Evolutionary conservation across 305 asterid genomes (phyloP), one percentile per base, ranked within the genome.

Genomic region (Fraxinus albicans): DNA sequence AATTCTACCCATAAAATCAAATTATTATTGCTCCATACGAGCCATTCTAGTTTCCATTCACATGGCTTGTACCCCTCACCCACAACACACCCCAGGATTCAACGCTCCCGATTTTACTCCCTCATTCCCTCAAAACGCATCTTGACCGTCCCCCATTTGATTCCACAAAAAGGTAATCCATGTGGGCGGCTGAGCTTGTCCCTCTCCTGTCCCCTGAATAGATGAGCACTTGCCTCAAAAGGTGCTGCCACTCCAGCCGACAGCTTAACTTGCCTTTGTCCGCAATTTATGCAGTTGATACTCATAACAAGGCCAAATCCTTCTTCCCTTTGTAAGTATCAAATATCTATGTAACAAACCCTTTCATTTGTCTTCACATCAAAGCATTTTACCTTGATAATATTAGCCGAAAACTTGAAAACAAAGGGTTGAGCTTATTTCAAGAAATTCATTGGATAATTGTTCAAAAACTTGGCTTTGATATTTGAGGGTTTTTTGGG

Each of bases 131-230:
- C 21, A 81, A 85, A 87, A 81, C 83, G 67, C 84, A 89, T 88
- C 93, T 84, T 74, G 86, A 89, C 92, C 94, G 86, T 87, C 60
- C 25, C 9, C 80, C 31, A 63, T n/a, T 44, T 44, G 55, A 44
- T 44, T 44, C 2, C 55, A 44, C 38, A 27, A 38, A 60, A 86
- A 86, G 86, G 88, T 86, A 86, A 82, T 88, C 92, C 93, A 88
- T 89, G 78, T 87, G 92, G 94, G 92, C 90, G 92, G 91, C 86
- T 87, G 88, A 63, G 89, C 88, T 86, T 93, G 98, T 93, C 98
- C 85, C 88, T 85, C 88, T 44, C 81, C 79, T 93, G 97, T 91
- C 97, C 91, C 95, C 97, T 79, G 42, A 84, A 85, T 85, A 77
- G 74, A 27, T 85, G 84, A 86, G 77, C 93, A 82, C 65, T 87